These are phyloP conservation scores for Colletotrichum incanum DNA, from an alignment of 2,329 filamentous ascomycete genomes.

Conservation along the genomic window DNA sequence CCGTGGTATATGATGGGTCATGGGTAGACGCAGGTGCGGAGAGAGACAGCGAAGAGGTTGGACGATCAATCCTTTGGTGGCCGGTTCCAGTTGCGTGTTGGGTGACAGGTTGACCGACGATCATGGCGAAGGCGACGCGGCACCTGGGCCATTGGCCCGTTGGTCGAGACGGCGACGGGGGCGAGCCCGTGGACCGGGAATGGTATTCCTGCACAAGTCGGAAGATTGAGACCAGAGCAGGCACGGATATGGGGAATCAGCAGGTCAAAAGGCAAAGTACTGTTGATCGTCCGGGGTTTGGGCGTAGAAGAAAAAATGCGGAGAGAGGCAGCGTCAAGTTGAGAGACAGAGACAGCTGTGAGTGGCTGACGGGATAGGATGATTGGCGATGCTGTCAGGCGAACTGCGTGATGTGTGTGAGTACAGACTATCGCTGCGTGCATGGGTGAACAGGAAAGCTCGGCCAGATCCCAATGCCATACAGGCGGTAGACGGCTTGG, in stretches of 20 bases:
- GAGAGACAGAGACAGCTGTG: neutral
- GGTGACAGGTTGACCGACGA: neutral
- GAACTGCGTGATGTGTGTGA: neutral
- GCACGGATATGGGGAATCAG: conserved; percentile 3
- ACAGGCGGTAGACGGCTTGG: neutral
- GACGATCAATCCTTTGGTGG: conserved; percentile 28
- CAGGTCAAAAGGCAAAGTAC: conserved; percentile 10
- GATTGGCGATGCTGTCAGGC: conserved; percentile 23
- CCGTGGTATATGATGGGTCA: conserved; percentile 25
- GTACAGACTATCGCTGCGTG: neutral
- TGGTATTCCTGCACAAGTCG: neutral
- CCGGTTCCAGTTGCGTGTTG: neutral
- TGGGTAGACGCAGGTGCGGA: conserved; percentile 19
- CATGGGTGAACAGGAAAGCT: neutral
- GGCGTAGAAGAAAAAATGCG: conserved; percentile 19
- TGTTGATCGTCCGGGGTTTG: conserved; percentile 11
- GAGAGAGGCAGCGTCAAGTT: conserved; percentile 18
- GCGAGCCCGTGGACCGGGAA: neutral
- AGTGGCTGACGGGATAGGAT: conserved; percentile 26
- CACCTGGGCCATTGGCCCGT: too few species aligned
- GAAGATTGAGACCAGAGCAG: neutral
- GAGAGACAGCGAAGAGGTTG: conserved; percentile 10
- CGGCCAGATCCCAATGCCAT: conserved; percentile 8
- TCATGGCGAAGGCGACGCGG: neutral
- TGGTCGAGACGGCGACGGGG: neutral